Evolutionary conservation across 345 rosid genomes (phyloP).

Genomic region (Populus davidiana): DNA sequence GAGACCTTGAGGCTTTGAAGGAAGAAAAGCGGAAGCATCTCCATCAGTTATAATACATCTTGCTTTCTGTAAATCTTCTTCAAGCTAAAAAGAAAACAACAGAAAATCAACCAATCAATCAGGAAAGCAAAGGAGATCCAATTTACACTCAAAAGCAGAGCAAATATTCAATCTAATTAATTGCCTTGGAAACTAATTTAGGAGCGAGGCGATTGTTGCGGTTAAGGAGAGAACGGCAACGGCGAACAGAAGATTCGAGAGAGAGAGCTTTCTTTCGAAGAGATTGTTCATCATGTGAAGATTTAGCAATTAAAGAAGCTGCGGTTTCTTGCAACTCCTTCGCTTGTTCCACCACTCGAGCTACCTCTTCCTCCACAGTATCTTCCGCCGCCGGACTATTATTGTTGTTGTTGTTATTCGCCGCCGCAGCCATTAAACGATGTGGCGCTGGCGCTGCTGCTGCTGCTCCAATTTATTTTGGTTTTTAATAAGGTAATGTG

Average conservation of each 20-base stretch:
- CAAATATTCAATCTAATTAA: background rate
- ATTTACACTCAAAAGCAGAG: background rate
- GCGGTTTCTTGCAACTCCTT: constrained; percentile 78
- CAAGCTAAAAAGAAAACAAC: constrained; percentile 40
- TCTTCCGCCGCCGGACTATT: constrained; percentile 12
- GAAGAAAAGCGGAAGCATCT: constrained; percentile 79
- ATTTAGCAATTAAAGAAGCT: constrained; percentile 45
- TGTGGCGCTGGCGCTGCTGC: background rate
- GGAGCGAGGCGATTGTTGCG: constrained; percentile 42
- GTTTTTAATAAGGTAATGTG: background rate
- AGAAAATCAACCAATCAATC: background rate
- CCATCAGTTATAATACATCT: constrained; percentile 69
- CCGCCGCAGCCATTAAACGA: background rate
- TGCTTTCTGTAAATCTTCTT: constrained; percentile 85
- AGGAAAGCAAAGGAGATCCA: background rate
- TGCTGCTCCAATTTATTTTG: background rate
- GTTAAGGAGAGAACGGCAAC: constrained; percentile 49
- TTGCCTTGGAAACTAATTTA: constrained; percentile 59
- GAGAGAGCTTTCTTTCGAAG: constrained; percentile 66
- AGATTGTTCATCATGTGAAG: constrained; percentile 62
- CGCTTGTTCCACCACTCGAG: constrained; percentile 57
- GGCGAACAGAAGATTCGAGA: constrained; percentile 64
- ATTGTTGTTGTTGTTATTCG: background rate
- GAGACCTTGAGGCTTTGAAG: constrained; percentile 61
- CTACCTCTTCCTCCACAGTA: constrained; percentile 65